A percentile compares a stretch with the other conserved stretches of the same genome.
Conservation (phyloP, 495 filamentous ascomycete genomes). For the Apiosordaria backusii region DNA sequence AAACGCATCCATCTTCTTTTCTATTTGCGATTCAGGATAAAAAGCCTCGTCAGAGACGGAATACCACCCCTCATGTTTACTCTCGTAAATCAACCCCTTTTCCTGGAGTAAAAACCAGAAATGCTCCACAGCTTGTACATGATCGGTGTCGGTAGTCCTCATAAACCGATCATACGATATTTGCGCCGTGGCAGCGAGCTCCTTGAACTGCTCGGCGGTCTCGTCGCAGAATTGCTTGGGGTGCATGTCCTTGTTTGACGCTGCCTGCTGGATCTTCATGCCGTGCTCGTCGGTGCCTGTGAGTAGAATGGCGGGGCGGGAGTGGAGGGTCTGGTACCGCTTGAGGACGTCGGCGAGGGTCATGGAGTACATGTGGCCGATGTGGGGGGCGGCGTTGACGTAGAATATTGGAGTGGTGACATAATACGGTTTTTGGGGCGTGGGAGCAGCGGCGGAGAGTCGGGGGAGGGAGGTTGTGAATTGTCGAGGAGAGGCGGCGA, state of each 20-base stretch:
- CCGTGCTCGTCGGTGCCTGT: conserved; percentile 99
- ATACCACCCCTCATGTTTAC: conserved; percentile 93
- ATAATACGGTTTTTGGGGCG: conserved; percentile 77
- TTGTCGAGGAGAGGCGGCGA: conserved; percentile 12
- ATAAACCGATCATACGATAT: conserved; percentile 82
- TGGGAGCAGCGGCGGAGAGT: conserved; percentile 11
- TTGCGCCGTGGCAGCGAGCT: conserved; percentile 63
- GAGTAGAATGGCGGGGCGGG: conserved; percentile 60
- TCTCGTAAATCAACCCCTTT: conserved; percentile 74
- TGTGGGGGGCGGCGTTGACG: conserved; percentile 94
- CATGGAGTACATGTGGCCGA: conserved; percentile 93
- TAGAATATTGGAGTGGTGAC: conserved; percentile 98
- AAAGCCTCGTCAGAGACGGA: conserved; percentile 95
- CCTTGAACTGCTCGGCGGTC: conserved; percentile 61
- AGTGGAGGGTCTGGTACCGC: conserved; percentile 81
- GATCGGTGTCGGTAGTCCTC: conserved; percentile 78
- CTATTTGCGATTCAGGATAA: conserved; percentile 73
- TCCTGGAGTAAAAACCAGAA: conserved; percentile 80
- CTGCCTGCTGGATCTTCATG: conserved; percentile 93
- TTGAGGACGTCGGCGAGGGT: conserved; percentile 87
- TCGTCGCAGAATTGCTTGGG: conserved; percentile 57
- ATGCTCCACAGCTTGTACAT: conserved; percentile 82
- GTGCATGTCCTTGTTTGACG: conserved; percentile 53
- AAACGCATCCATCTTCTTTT: conserved; percentile 67
- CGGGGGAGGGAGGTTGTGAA: conserved; percentile 2